Conservation (phyloP, 2,329 filamentous ascomycete genomes). For the Fusarium sp. region DNA sequence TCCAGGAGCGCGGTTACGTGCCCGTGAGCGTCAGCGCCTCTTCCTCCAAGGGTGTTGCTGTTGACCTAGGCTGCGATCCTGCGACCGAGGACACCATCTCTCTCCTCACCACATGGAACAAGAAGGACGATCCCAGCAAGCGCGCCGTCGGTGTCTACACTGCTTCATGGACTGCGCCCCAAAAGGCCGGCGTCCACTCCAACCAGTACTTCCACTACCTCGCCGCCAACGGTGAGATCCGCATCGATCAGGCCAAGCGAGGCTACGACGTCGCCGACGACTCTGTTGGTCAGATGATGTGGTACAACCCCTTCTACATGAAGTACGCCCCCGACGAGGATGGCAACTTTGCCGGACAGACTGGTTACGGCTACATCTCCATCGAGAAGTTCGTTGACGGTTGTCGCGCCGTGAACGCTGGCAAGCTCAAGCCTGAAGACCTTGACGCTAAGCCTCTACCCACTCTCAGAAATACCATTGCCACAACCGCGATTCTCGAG, state of each 20-base stretch:
- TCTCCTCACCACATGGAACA: conserved; percentile 88
- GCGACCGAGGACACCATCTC: conserved; percentile 95
- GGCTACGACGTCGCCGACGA: conserved; percentile 97
- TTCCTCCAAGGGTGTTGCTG: conserved; percentile 83
- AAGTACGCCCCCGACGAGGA: conserved; percentile 94
- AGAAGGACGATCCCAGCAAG: conserved; percentile 76
- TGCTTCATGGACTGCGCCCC: conserved; percentile 93
- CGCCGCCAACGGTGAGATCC: conserved; percentile 84
- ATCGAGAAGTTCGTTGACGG: conserved; percentile 97
- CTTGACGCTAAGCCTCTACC: conserved; percentile 85
- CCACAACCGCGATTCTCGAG: conserved; percentile 91
- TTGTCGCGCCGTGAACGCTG: conserved; percentile 82
- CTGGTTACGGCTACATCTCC: conserved; percentile 91
- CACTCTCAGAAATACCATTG: conserved; percentile 89
- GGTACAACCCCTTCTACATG: conserved; percentile 98
- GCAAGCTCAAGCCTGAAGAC: conserved; percentile 77
- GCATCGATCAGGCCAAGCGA: conserved; percentile 92
- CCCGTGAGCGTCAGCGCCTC: conserved; percentile 85
- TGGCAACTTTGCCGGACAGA: conserved; percentile 92
- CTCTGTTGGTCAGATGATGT: conserved; percentile 75
- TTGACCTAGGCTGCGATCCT: conserved; percentile 80
- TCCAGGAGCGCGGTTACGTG: conserved; percentile 76
- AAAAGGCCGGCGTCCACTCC: conserved; percentile 93
- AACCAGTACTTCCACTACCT: conserved; percentile 99
- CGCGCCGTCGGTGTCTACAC: conserved; percentile 91